Conservation (phyloP, 768 basidiomycete genomes). For the Leccinum boreale region DNA sequence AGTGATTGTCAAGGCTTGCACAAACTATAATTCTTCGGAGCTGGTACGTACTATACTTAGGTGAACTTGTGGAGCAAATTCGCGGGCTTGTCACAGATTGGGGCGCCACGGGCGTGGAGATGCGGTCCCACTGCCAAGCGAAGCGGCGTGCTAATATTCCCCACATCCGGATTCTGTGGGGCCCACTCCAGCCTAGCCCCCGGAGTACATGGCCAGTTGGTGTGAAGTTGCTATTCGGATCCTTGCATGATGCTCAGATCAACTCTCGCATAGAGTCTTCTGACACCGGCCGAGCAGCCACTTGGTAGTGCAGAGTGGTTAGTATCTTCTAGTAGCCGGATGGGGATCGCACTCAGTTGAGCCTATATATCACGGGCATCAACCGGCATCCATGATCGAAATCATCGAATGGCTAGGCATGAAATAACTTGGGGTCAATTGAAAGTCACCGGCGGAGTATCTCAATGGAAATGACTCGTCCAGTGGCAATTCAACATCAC, state of each 20-base stretch:
- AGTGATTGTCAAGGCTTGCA: too few species aligned
- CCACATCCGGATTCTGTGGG: background rate
- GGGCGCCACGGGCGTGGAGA: background rate
- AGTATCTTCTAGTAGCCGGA: background rate
- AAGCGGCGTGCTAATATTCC: background rate
- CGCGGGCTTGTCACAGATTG: too few species aligned
- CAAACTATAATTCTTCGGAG: too few species aligned
- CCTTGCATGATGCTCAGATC: background rate
- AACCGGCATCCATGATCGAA: background rate
- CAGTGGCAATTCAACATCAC: background rate
- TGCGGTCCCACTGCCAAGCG: background rate
- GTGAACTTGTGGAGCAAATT: too few species aligned
- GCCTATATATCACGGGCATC: background rate
- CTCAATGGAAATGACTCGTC: background rate
- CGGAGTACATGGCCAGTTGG: background rate
- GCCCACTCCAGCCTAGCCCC: too few species aligned
- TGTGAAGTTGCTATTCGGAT: background rate
- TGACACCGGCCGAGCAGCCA: too few species aligned
- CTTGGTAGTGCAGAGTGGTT: background rate
- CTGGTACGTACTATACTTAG: too few species aligned
- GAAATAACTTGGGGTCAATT: background rate
- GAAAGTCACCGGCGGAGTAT: background rate
- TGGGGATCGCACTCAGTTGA: background rate
- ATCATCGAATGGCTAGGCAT: background rate
- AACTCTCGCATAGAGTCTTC: background rate